A percentile compares a stretch with the other conserved stretches of the same genome.
Evolutionary conservation across 2,329 filamentous ascomycete species (phyloP).

Genomic region (Clonostachys byssicola): DNA sequence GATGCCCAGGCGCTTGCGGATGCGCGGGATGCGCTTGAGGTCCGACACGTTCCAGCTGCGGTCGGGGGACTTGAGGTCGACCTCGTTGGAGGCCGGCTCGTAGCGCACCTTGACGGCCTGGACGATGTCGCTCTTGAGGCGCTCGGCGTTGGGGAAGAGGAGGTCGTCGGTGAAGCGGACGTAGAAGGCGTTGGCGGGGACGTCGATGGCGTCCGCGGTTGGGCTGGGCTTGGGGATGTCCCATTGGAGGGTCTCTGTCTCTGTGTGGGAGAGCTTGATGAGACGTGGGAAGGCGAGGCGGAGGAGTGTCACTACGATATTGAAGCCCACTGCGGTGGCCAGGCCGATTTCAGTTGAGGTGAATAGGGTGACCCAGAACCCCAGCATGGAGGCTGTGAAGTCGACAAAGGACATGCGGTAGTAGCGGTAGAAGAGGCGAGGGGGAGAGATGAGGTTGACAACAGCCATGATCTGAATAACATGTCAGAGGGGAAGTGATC

Average conservation of each 20-base stretch:
- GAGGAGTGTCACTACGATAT: constrained; percentile 55
- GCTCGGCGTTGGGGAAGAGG: constrained; percentile 58
- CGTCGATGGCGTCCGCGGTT: constrained; percentile 10
- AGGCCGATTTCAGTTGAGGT: constrained; percentile 57
- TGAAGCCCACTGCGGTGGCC: constrained; percentile 56
- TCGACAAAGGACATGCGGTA: constrained; percentile 63
- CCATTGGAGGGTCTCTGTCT: constrained; percentile 18
- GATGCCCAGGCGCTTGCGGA: constrained; percentile 34
- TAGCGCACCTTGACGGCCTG: constrained; percentile 38
- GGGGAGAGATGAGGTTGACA: constrained; percentile 54
- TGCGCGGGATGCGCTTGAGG: constrained; percentile 37
- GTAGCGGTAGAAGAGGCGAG: constrained; percentile 56
- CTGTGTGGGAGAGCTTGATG: constrained; percentile 19
- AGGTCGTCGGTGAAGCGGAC: constrained; percentile 53
- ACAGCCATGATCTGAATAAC: constrained; percentile 51
- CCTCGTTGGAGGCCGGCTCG: constrained; percentile 34
- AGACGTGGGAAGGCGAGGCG: constrained; percentile 50
- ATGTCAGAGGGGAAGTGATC: neutral
- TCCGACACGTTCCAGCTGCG: constrained; percentile 51
- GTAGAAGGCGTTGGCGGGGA: constrained; percentile 46
- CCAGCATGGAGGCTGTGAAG: constrained; percentile 58
- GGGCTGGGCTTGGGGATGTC: constrained; percentile 11
- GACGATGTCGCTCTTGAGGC: constrained; percentile 41
- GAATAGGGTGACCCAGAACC: constrained; percentile 62
- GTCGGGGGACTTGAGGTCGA: constrained; percentile 27